Evolutionary conservation across 2,329 filamentous ascomycete genomes (phyloP).

Genomic region (Cytospora leucostoma): DNA sequence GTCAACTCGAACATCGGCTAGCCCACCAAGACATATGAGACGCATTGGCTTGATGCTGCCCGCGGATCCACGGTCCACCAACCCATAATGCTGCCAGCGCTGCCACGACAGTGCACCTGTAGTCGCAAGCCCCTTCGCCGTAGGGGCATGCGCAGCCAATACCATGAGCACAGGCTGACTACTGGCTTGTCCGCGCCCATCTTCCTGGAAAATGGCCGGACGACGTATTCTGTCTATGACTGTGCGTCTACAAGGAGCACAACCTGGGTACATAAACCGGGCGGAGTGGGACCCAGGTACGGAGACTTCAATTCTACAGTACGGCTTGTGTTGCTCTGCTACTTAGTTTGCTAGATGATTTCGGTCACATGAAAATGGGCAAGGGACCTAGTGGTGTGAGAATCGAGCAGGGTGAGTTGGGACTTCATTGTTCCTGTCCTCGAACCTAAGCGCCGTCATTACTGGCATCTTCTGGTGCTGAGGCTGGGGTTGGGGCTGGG

Average conservation of each 20-base stretch:
- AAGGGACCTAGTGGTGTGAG: background rate
- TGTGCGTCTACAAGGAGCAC: too few relatives aligned
- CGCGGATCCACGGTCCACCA: slow-evolving; percentile 48
- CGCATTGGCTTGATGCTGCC: slow-evolving; percentile 48
- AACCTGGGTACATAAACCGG: too few relatives aligned
- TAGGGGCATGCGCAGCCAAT: slow-evolving; percentile 39
- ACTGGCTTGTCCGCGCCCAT: slow-evolving; percentile 38
- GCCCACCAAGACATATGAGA: slow-evolving; percentile 46
- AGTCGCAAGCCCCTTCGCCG: slow-evolving; percentile 48
- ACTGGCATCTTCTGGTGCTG: background rate
- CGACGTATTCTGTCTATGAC: too few relatives aligned
- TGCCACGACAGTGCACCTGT: slow-evolving; percentile 45
- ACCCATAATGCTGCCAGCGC: slow-evolving; percentile 44
- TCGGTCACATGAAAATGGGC: background rate
- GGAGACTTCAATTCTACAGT: too few relatives aligned
- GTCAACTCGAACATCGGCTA: slow-evolving; percentile 42
- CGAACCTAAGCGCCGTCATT: background rate
- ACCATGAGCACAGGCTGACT: background rate
- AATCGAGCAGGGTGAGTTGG: background rate
- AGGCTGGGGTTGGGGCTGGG: background rate
- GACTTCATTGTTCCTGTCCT: slow-evolving; percentile 6
- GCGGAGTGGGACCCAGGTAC: too few relatives aligned
- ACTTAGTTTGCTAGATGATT: background rate
- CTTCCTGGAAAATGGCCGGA: background rate
- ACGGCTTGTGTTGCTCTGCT: too few relatives aligned